Percentiles rank a stretch among this genome's conserved stretches.
Conservation (phyloP, 352 stramenopile species). For the Phytopythium sindhum region DNA sequence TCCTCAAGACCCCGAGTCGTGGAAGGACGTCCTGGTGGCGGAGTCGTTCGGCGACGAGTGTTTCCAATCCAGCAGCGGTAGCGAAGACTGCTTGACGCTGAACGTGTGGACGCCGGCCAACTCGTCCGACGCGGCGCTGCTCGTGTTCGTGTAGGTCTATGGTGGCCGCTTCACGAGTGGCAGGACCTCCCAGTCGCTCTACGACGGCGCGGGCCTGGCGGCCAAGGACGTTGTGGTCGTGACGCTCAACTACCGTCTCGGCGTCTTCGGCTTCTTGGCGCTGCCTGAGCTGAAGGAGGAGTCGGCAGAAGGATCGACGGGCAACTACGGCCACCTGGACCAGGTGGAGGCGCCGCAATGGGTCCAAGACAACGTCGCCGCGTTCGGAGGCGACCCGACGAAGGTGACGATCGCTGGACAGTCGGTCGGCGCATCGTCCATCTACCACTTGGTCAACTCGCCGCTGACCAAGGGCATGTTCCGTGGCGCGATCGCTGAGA, state of each 20-base stretch:
- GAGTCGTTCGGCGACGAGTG: slow-evolving; percentile 7
- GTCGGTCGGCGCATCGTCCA: slow-evolving; percentile 41
- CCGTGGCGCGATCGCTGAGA: slow-evolving; percentile 6
- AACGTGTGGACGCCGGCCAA: slow-evolving; percentile 11
- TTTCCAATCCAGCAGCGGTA: not conserved
- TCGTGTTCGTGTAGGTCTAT: slow-evolving; percentile 14
- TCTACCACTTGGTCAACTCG: slow-evolving; percentile 8
- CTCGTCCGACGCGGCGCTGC: slow-evolving; percentile 2
- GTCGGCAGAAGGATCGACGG: not conserved
- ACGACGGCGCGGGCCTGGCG: slow-evolving; percentile 9
- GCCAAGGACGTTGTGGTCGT: slow-evolving; percentile 64
- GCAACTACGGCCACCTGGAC: slow-evolving; percentile 25
- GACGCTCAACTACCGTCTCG: slow-evolving; percentile 87
- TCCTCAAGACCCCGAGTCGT: not conserved
- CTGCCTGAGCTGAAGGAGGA: slow-evolving; percentile 6
- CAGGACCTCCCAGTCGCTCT: slow-evolving; percentile 3
- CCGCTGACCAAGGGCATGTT: slow-evolving; percentile 5
- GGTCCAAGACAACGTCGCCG: slow-evolving; percentile 68
- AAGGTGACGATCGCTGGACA: slow-evolving; percentile 83
- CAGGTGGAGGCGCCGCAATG: slow-evolving; percentile 88
- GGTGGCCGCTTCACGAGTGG: slow-evolving; percentile 11
- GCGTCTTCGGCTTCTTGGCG: slow-evolving; percentile 62
- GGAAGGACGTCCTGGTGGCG: not conserved
- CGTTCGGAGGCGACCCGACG: slow-evolving; percentile 73
- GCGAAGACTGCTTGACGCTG: slow-evolving; percentile 10